Base-by-base conservation (phyloP, 1,139 yeast species). In the Yamadazyma jaroonii region DNA sequence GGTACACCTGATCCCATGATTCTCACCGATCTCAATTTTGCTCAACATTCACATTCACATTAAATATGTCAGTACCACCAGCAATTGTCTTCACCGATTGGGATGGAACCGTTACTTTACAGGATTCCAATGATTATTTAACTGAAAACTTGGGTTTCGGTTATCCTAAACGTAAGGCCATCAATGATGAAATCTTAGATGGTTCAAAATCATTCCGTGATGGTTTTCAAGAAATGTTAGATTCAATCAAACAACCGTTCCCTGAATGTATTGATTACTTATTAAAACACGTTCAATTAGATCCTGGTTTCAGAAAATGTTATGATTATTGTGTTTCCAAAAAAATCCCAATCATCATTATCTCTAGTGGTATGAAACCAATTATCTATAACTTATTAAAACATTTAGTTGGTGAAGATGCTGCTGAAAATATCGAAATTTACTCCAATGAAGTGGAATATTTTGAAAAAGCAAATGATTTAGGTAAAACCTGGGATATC, bases 81-180 rank as follows among this genome's bases (percentile, higher is more conserved):
- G 92, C 95, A 40, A 87, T 92, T 52, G 84, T 92, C 29, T 92
- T 92, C 67, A 86, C 97, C 37, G 98, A 92, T 62, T 92, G 95
- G 81, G 98, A 92, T 60, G 98, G 98, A 15, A 92, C 98, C 6
- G 95, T 92, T 47, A 92, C 98, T 12, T 68, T 86, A 44, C 75
- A 77, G 57, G 98, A 92, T 59, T 86, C 96, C 46, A 94, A 92
- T 57, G 97, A 92, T 60, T 84, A 74, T 59, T 67, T 92, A 47
- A 89, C 97, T 13, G 97, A 92, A 57, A 79, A 77, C 53, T 68
- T 84, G 24, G 99, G 99, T 4, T 85, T 88, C 61, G 98, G 98
- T 3, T 64, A 67, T 37, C 79, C 73, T 26, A 73, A 73, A 48
- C 78, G 98, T 50, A 64, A 71, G 44, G 79, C 64, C 27, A 72